A percentile compares a stretch with the other conserved stretches of the same genome.
Conservation (phyloP, 202 grass and related monocot species). For the Cymbopogon flexuosus region DNA sequence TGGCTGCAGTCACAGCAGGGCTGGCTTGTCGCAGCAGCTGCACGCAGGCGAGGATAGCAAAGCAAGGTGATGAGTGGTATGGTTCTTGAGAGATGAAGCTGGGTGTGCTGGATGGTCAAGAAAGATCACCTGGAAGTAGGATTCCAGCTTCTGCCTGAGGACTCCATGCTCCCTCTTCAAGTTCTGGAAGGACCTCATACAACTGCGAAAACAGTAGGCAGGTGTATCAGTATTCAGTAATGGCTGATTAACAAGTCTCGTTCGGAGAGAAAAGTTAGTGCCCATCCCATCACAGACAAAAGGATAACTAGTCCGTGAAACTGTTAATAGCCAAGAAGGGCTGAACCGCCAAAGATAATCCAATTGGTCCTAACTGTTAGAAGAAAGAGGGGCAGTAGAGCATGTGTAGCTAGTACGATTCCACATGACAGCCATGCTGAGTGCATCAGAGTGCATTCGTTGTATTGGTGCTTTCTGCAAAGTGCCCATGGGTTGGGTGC, state of each 20-base stretch:
- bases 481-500: background rate
- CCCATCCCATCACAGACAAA: background rate
- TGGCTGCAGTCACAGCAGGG: constrained; percentile 41
- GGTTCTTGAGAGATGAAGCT: background rate
- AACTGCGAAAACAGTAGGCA: constrained; percentile 34
- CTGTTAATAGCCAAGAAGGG: background rate
- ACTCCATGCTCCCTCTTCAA: constrained; percentile 65
- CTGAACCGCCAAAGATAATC: background rate
- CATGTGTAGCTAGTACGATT: constrained; percentile 16
- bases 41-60: background rate
- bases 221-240: constrained; percentile 1
- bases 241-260: background rate
- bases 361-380: background rate
- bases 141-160: constrained; percentile 65
- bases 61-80: background rate
- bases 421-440: background rate
- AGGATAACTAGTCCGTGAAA: background rate
- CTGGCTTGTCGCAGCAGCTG: constrained; percentile 66
- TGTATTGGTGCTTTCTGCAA: background rate
- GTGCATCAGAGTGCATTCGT: background rate
- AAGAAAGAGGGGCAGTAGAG: background rate
- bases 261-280: background rate
- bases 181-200: constrained; percentile 67
- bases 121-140: constrained; percentile 75
- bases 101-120: background rate